phyloP scores from a whole-genome alignment of 805 yeast genomes.

The Ogataea glucozyma region DNA sequence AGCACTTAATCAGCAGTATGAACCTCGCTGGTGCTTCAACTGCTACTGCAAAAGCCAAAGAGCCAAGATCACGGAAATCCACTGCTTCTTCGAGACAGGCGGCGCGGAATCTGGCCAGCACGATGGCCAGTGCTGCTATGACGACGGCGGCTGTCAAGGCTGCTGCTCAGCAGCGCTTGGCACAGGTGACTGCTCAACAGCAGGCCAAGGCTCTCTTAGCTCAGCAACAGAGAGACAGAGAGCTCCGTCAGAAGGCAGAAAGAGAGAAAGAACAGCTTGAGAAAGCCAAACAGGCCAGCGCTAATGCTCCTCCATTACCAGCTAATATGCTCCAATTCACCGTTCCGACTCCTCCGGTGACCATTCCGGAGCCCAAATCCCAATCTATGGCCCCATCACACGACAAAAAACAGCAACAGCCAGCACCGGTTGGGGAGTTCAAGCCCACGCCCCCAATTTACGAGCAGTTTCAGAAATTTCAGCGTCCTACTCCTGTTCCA shows the following conservation, averaged over 20 bases:
- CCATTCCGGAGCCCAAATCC: slow-evolving; percentile 13
- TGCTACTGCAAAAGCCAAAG: slow-evolving; percentile 1
- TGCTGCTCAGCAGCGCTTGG: slow-evolving; percentile 27
- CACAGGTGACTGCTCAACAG: slow-evolving; percentile 28
- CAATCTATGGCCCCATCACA: neutral
- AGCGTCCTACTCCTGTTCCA: slow-evolving; percentile 15
- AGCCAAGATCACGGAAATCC: slow-evolving; percentile 4
- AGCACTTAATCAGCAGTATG: slow-evolving; percentile 40
- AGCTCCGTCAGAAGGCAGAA: slow-evolving; percentile 16
- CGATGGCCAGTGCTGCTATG: slow-evolving; percentile 27
- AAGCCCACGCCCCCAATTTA: slow-evolving; percentile 12
- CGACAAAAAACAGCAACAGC: too few species aligned
- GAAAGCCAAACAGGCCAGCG: slow-evolving; percentile 1
- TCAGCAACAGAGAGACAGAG: slow-evolving; percentile 23
- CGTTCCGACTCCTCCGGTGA: slow-evolving; percentile 17
- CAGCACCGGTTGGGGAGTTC: slow-evolving; percentile 8
- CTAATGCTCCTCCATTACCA: slow-evolving; percentile 11
- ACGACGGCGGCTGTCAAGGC: slow-evolving; percentile 25
- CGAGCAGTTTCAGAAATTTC: slow-evolving; percentile 25
- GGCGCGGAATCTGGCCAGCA: slow-evolving; percentile 8
- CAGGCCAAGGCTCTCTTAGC: slow-evolving; percentile 19
- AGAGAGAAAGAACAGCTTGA: slow-evolving; percentile 11
- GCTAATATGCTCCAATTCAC: slow-evolving; percentile 19
- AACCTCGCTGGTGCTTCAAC: slow-evolving; percentile 15
- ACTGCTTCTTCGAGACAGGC: slow-evolving; percentile 8